Conservation (phyloP, 108 stramenopile genomes). For the Fragilariopsis cylindrus region DNA sequence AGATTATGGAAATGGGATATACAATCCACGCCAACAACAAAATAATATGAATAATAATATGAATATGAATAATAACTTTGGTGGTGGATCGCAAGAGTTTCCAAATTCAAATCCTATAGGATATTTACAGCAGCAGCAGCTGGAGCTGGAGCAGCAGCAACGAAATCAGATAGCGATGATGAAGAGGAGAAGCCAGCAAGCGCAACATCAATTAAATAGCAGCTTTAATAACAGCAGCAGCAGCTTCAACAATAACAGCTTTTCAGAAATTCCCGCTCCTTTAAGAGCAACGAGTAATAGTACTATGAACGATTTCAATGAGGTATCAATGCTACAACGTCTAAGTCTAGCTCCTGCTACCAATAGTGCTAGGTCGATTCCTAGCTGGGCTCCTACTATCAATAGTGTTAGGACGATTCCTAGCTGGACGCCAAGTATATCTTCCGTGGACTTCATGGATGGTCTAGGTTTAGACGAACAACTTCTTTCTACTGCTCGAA, state of each 20-base stretch:
- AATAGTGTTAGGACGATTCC: conserved; percentile 12
- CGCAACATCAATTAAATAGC: not conserved
- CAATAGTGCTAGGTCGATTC: conserved; percentile 10
- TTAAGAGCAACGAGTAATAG: conserved; percentile 13
- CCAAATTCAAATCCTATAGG: too few relatives aligned
- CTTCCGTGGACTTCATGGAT: not conserved
- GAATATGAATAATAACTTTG: not conserved
- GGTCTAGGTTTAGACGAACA: too few relatives aligned
- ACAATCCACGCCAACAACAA: conserved; percentile 7
- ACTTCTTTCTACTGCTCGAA: too few relatives aligned
- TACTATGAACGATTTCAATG: conserved; percentile 7
- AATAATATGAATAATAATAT: not conserved
- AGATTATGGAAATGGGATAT: conserved; percentile 31
- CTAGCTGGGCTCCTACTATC: conserved; percentile 16
- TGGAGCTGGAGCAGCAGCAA: too few relatives aligned
- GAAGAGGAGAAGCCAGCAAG: too few relatives aligned
- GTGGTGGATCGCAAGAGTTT: too few relatives aligned
- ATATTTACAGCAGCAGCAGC: too few relatives aligned
- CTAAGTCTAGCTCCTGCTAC: conserved; percentile 22
- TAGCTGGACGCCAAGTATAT: conserved; percentile 18
- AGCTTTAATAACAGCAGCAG: conserved; percentile 5
- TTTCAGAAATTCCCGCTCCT: conserved; percentile 30
- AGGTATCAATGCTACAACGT: conserved; percentile 21
- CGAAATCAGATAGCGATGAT: too few relatives aligned
- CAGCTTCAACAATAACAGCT: conserved; percentile 9